phyloP scores from a whole-genome alignment of 163 green algal species.

The Chlorella variabilis region DNA sequence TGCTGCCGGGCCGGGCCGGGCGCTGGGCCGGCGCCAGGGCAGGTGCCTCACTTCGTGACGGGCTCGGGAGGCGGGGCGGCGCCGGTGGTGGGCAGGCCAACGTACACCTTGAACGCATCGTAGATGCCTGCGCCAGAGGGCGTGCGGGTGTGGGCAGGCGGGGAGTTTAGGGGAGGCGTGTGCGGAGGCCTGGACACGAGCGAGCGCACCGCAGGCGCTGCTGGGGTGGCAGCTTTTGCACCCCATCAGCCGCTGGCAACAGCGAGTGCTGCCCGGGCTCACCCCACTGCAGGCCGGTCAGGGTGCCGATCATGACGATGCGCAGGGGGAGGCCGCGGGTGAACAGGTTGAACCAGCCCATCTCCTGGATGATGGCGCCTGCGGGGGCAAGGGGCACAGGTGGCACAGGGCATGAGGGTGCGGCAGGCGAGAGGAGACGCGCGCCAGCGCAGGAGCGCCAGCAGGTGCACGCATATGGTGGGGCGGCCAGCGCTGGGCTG shows the following conservation, averaged over 20 bases:
- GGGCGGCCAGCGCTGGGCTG: too few relatives aligned
- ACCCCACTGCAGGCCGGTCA: slow-evolving; percentile 91
- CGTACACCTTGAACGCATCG: slow-evolving; percentile 75
- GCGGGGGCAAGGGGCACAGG: not conserved
- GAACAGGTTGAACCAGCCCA: slow-evolving; percentile 84
- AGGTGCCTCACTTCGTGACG: slow-evolving; percentile 2
- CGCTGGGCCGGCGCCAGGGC: not conserved
- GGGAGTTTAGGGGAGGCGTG: not conserved
- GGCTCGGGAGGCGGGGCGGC: slow-evolving; percentile 7
- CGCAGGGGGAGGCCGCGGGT: slow-evolving; percentile 89
- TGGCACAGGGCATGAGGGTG: too few relatives aligned
- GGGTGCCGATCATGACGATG: slow-evolving; percentile 95
- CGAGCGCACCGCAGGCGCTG: not conserved
- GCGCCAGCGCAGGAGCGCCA: too few relatives aligned
- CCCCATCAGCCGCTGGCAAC: not conserved
- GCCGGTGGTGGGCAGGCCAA: slow-evolving; percentile 80
- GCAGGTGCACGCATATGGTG: too few relatives aligned
- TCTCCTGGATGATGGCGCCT: slow-evolving; percentile 86
- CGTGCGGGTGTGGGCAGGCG: not conserved
- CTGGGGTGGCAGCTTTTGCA: not conserved
- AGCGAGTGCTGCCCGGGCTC: not conserved
- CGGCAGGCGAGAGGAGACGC: too few relatives aligned
- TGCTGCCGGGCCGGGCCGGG: too few relatives aligned
- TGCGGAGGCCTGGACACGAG: not conserved
- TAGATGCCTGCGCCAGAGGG: slow-evolving; percentile 16